Evolutionary conservation across 139 green algal genomes (phyloP), one percentile per base, ranked within the genome.

Genomic region (Micractinium conductrix): DNA sequence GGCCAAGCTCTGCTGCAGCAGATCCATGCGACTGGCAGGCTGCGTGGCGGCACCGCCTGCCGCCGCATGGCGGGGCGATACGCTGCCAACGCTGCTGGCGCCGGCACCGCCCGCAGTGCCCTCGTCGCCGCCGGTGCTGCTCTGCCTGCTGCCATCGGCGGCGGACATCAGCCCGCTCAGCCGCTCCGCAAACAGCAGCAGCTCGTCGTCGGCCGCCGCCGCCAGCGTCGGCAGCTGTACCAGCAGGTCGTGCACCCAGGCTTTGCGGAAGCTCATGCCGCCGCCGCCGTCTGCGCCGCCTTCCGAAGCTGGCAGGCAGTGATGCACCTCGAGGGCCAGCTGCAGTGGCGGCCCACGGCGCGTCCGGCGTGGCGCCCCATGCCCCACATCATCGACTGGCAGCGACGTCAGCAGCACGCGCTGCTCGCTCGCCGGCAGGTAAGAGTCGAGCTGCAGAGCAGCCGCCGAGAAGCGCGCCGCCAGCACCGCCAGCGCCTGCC

Each of bases 141-240:
- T 44, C 4, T 38, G 21, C 19, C 22, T 35, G 26, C n/a, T 30
- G 50, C 42, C 45, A 19, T n/a, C 53, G 35, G 55, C 33, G 43
- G 16, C 63, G 9, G 43, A 26, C 33, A 78, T 30, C 75, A 71
- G 26, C 21, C 28, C 58, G 24, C 28, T 33, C 38, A 60, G 40
- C n/a, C 79, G 84, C n/a, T 89, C 80, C 1, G 67, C 58, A 58
- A 91, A 87, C 17, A 76, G 50, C 58, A 91, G 69, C 63, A 90
- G 70, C 1, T 79, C 70, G 43, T 91, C 88, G 40, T 91, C 88
- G 3, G 85, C 72, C 3, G 82, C 83, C 1, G 82, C 43, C 0
- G 85, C 78, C 60, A 91, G 44, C 6, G 78, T 44, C 12, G 85
- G 88, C 37, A 88, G 73, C 22, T 43, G 65, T 7, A 88, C 10